Conservation (phyloP, 2,329 filamentous ascomycete genomes). For the Didymosphaeria variabile region DNA sequence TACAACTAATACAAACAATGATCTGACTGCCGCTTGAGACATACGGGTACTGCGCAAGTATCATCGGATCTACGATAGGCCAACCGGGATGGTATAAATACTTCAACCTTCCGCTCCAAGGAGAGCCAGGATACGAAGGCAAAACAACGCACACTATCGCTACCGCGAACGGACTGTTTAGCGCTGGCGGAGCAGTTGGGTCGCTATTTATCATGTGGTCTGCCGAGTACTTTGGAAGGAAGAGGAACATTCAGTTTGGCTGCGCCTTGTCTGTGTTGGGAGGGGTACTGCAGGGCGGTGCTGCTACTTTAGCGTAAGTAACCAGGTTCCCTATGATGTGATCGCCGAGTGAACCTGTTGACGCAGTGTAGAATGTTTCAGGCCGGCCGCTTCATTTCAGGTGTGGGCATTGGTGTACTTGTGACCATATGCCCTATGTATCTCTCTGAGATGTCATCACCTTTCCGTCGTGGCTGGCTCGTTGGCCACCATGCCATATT, state of each 20-base stretch:
- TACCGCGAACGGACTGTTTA: conserved; percentile 60
- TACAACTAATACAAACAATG: no score
- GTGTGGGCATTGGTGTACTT: conserved; percentile 54
- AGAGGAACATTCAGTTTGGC: no score
- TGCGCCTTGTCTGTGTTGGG: no score
- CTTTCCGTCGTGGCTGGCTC: conserved; percentile 55
- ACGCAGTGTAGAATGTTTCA: conserved; percentile 41
- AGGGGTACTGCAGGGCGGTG: no score
- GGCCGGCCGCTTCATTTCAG: conserved; percentile 54
- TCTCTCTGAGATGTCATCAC: conserved; percentile 54
- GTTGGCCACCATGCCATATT: conserved; percentile 54
- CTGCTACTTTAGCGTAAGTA: no score
- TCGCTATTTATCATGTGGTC: no score
- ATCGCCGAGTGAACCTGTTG: no score
- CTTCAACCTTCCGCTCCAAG: conserved; percentile 51
- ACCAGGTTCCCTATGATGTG: no score
- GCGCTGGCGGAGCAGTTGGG: conserved; percentile 59
- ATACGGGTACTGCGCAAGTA: conserved; percentile 61
- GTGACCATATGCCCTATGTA: conserved; percentile 58
- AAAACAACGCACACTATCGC: conserved; percentile 59
- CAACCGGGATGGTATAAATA: conserved; percentile 63
- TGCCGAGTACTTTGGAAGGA: no score
- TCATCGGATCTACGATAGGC: conserved; percentile 62
- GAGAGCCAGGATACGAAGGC: conserved; percentile 19
- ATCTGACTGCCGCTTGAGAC: conserved; percentile 35